These are phyloP conservation scores for Chrysophaeum taylorii DNA, from an alignment of 352 stramenopile species.

Conservation along the genomic window DNA sequence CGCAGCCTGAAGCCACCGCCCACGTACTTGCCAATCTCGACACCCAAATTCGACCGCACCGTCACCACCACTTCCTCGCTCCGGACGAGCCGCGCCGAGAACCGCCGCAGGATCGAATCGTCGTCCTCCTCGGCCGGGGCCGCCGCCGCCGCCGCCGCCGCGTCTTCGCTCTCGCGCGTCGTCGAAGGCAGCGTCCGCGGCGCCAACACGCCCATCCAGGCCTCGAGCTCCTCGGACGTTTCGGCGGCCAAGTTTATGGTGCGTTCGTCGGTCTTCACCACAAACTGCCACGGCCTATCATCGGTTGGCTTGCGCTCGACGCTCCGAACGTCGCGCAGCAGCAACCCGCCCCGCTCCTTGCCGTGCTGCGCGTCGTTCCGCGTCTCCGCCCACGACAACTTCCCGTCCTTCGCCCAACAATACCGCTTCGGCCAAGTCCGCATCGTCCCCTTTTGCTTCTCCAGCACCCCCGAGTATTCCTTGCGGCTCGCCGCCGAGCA, in stretches of 20 bases:
- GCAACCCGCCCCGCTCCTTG: background rate
- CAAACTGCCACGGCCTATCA: background rate
- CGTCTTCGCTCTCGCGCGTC: too few relatives aligned
- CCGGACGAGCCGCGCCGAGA: background rate
- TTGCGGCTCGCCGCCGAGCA: too few relatives aligned
- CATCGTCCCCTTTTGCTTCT: constrained; percentile 7
- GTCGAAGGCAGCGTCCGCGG: too few relatives aligned
- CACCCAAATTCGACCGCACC: background rate
- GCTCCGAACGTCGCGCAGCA: background rate
- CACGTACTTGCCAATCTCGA: constrained; percentile 1
- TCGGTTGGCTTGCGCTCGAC: background rate
- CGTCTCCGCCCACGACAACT: background rate
- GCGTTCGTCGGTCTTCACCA: background rate
- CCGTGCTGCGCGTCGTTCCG: background rate
- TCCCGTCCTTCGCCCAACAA: background rate
- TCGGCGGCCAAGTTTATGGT: background rate
- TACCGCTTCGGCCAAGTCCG: background rate
- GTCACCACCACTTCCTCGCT: constrained; percentile 10
- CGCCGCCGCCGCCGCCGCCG: background rate
- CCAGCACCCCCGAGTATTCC: background rate
- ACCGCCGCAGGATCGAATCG: background rate
- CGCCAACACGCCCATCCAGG: background rate
- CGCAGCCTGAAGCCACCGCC: background rate
- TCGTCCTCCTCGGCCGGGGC: background rate
- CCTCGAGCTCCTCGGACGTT: background rate